Base-by-base conservation (phyloP, 257 asterid genomes). In the Dorcoceras hygrometricum region DNA sequence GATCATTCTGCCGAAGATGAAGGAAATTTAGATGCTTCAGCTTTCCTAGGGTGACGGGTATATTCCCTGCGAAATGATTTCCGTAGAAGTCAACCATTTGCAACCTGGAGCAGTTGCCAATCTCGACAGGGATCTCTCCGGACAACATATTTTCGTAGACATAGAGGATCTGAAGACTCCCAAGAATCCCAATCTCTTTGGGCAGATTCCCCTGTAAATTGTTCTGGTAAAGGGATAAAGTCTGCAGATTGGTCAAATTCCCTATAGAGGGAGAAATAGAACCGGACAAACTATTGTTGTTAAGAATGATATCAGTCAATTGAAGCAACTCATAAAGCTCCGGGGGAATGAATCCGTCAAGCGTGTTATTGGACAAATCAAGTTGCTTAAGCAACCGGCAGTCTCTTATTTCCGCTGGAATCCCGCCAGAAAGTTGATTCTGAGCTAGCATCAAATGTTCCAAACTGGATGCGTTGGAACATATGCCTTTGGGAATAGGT, bases 1-100 rank as follows among this genome's bases (percentile, higher is more conserved):
- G 91, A 78, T 78, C 85, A 65, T 92, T 92, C 77, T 89, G 90
- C 27, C 98, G 75, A 73, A 89, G 81, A 66, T 92, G 95, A 63
- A 92, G 82, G 74, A 92, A 87, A 77, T 60, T 78, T 53, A 92
- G 91, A 71, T 75, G 83, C 80, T 74, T 83, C 18, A 92, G 75
- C 73, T 73, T 71, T 66, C 98, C 98, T 1, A 92, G 10, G 25
- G 96, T 75, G 58, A 76, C 23, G 3, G 98, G 98, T 65, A 92
- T 84, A 60, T 0, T 24, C 23, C 98, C 97, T 0, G 85, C 24
- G 79, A 92, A 89, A 3, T 61, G 88, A 46, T 92, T 92, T 8
- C 97, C 96, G 48, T 62, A 92, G 75, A 89, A 84, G 81, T 92
- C 97, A 29, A 87, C 61, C 95, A 86, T 81, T 73, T 87, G 87